Conservation (phyloP, 805 yeast genomes). For the Candida xyloterini region DNA sequence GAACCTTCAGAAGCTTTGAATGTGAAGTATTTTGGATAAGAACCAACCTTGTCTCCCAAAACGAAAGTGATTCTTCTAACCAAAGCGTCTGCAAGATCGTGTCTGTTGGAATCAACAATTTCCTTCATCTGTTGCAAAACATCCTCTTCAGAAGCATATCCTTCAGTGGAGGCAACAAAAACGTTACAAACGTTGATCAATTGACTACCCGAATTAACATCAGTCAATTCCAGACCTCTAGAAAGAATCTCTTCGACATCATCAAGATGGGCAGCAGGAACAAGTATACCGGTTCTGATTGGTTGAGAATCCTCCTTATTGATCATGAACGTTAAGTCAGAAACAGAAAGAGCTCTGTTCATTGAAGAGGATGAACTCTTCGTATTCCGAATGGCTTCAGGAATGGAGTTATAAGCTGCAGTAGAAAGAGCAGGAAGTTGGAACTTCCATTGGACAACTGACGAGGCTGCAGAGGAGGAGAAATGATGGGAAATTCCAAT, state of each 20-base stretch:
- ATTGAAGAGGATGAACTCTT: constrained; percentile 35
- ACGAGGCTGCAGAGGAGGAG: constrained; percentile 45
- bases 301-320: constrained; percentile 65
- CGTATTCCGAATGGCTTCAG: constrained; percentile 44
- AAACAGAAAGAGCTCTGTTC: constrained; percentile 88
- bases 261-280: constrained; percentile 78
- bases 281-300: constrained; percentile 78
- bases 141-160: constrained; percentile 67
- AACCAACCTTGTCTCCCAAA: constrained; percentile 76
- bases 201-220: constrained; percentile 42
- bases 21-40: constrained; percentile 93
- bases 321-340: constrained; percentile 84
- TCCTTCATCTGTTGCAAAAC: constrained; percentile 61
- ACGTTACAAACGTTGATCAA: constrained; percentile 82
- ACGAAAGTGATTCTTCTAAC: constrained; percentile 93
- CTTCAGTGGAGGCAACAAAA: constrained; percentile 70
- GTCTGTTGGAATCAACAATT: constrained; percentile 63
- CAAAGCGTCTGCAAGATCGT: constrained; percentile 65
- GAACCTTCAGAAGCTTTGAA: constrained; percentile 73
- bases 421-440: constrained; percentile 70
- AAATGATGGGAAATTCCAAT: constrained; percentile 66
- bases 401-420: constrained; percentile 73
- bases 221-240: constrained; percentile 71
- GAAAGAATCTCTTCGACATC: constrained; percentile 81
- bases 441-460: constrained; percentile 85